Conservation (phyloP, 345 rosid genomes). For the Hevea brasiliensis region DNA sequence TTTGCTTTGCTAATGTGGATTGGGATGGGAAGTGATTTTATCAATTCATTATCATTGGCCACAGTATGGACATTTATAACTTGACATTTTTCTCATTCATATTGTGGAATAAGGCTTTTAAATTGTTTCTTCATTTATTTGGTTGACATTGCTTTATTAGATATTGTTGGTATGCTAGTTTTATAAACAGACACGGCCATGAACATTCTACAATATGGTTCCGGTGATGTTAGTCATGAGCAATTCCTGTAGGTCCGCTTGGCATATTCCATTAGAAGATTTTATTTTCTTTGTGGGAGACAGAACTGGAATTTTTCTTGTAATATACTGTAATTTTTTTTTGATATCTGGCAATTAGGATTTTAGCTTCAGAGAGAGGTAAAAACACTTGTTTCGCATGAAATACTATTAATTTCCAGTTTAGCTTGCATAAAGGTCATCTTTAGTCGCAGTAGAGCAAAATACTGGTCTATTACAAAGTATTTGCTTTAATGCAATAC, state of each 20-base stretch:
- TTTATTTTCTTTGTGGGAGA: neutral
- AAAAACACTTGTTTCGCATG: neutral
- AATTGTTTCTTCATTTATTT: neutral
- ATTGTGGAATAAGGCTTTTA: neutral
- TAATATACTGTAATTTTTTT: neutral
- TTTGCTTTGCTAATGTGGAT: constrained; percentile 58
- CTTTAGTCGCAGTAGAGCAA: neutral
- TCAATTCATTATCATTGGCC: constrained; percentile 46
- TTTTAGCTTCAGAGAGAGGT: neutral
- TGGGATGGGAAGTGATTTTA: constrained; percentile 43
- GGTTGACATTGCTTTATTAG: neutral
- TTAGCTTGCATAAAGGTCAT: neutral
- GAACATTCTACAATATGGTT: too few relatives aligned
- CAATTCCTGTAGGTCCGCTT: neutral
- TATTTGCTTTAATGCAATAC: neutral
- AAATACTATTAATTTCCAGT: neutral
- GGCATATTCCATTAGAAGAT: neutral
- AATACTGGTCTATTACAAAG: neutral
- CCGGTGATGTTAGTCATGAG: too few relatives aligned
- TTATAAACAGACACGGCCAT: too few relatives aligned
- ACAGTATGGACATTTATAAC: constrained; percentile 41
- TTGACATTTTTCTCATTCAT: constrained; percentile 10
- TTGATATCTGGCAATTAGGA: neutral
- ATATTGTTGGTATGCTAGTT: too few relatives aligned
- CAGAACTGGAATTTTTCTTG: neutral